These are phyloP conservation scores for Paspalum notatum DNA, from an alignment of 176 grass and related monocot species.

Conservation along the genomic window DNA sequence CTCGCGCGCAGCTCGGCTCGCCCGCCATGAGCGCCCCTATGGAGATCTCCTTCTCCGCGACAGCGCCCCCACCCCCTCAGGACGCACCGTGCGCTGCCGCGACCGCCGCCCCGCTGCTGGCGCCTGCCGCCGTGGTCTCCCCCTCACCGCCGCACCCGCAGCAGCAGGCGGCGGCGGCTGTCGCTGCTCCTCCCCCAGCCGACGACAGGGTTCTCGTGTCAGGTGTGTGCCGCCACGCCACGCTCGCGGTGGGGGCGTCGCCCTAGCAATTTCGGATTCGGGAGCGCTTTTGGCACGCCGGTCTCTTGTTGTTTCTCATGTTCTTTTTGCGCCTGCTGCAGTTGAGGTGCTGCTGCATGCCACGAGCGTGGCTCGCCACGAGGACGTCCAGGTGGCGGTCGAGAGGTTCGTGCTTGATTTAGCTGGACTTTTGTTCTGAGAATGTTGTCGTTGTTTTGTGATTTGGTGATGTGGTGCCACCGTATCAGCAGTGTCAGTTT, in stretches of 20 bases:
- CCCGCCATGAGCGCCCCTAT: constrained; percentile 76
- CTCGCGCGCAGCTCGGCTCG: background rate
- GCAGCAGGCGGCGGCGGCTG: background rate
- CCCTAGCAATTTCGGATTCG: background rate
- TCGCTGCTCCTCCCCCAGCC: constrained; percentile 23
- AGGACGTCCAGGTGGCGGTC: constrained; percentile 65
- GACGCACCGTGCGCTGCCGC: background rate
- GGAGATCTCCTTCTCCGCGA: constrained; percentile 67
- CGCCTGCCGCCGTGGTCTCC: constrained; percentile 25
- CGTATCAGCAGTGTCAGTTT: background rate
- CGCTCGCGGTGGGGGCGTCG: background rate
- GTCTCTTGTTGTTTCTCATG: background rate
- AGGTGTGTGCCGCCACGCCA: constrained; percentile 37
- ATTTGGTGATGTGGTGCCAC: background rate
- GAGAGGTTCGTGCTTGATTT: constrained; percentile 66
- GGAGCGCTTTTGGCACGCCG: constrained; percentile 13
- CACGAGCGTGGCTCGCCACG: constrained; percentile 63
- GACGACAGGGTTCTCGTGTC: constrained; percentile 87
- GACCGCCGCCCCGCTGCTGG: background rate
- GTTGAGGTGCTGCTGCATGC: constrained; percentile 87
- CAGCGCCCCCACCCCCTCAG: background rate
- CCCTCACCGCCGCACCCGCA: constrained; percentile 39
- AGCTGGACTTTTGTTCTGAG: constrained; percentile 5
- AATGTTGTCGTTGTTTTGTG: background rate
- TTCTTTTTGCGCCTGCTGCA: constrained; percentile 46